These are phyloP conservation scores for Mimosa bimucronata DNA, from an alignment of 306 rosid genomes.

Conservation along the genomic window DNA sequence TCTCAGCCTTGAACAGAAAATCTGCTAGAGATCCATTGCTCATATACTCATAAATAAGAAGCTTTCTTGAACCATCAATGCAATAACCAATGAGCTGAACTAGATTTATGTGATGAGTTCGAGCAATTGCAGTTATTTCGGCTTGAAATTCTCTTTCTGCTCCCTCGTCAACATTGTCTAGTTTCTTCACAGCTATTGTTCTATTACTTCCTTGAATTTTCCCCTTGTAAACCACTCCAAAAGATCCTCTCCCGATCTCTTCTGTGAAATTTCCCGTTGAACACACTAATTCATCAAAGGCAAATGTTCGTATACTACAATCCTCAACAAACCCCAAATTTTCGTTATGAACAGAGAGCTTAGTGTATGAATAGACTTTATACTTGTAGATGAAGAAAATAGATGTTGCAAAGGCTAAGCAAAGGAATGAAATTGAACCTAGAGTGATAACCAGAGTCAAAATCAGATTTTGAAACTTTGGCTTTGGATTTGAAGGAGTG, in stretches of 20 bases:
- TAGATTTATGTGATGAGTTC: slow-evolving; percentile 49
- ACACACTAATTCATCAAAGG: neutral
- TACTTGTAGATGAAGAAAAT: slow-evolving; percentile 35
- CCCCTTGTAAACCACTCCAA: slow-evolving; percentile 44
- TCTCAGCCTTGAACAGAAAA: slow-evolving; percentile 24
- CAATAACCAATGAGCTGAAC: slow-evolving; percentile 52
- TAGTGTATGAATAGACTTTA: slow-evolving; percentile 14
- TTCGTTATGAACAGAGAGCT: neutral
- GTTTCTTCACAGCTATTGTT: slow-evolving; percentile 42
- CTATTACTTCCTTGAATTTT: slow-evolving; percentile 10
- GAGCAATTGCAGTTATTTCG: slow-evolving; percentile 44
- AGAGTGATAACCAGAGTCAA: neutral
- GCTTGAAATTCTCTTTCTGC: slow-evolving; percentile 45
- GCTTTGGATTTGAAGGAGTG: no score
- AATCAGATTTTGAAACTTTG: slow-evolving; percentile 1
- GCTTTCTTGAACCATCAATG: slow-evolving; percentile 42
- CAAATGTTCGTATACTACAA: neutral
- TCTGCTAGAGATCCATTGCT: slow-evolving; percentile 52
- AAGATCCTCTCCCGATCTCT: slow-evolving; percentile 46
- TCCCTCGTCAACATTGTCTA: slow-evolving; percentile 33
- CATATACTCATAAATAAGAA: slow-evolving; percentile 45
- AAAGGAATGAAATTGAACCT: slow-evolving; percentile 25
- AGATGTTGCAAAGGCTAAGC: neutral
- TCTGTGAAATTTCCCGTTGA: slow-evolving; percentile 37
- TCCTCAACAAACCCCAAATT: neutral